phyloP scores from a whole-genome alignment of 2,329 filamentous ascomycete genomes.

The Microcyclospora pomicola region DNA sequence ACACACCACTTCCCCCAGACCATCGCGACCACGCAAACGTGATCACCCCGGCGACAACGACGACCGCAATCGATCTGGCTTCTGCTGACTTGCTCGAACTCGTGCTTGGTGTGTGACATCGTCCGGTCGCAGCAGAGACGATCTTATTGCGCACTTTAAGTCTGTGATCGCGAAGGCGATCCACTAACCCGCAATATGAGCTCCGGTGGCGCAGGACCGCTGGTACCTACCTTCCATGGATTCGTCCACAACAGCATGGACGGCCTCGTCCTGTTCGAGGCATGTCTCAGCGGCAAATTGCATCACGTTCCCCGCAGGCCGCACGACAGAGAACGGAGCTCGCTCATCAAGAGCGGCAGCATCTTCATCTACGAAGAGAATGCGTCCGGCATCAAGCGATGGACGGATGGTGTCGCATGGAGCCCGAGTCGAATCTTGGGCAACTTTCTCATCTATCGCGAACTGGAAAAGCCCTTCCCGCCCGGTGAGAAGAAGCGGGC shows the following conservation, averaged over 20 bases:
- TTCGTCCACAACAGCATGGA: slow-evolving; percentile 39
- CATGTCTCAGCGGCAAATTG: slow-evolving; percentile 55
- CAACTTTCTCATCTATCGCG: slow-evolving; percentile 76
- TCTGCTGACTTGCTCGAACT: neutral
- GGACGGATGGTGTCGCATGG: slow-evolving; percentile 88
- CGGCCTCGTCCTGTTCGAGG: slow-evolving; percentile 68
- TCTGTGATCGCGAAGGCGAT: slow-evolving; percentile 1
- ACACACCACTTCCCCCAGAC: no score
- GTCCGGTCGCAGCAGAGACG: slow-evolving; percentile 1
- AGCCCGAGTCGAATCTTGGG: slow-evolving; percentile 75
- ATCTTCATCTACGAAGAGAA: slow-evolving; percentile 89
- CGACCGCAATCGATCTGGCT: no score
- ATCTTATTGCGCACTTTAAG: slow-evolving; percentile 2
- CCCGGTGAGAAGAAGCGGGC: slow-evolving; percentile 77
- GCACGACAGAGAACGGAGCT: slow-evolving; percentile 66
- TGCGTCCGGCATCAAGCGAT: slow-evolving; percentile 80
- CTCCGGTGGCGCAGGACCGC: slow-evolving; percentile 21
- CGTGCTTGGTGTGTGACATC: slow-evolving; percentile 11
- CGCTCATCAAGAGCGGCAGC: slow-evolving; percentile 69
- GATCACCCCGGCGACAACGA: no score
- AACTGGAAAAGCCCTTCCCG: slow-evolving; percentile 63
- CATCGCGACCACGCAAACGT: no score
- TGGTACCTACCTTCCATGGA: slow-evolving; percentile 26
- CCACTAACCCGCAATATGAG: slow-evolving; percentile 16
- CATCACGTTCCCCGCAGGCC: slow-evolving; percentile 70